Percentiles rank a stretch among this genome's conserved stretches.
Evolutionary conservation across 1,284 basidiomycete genomes (phyloP).

Genomic region (Mycena sp.): DNA sequence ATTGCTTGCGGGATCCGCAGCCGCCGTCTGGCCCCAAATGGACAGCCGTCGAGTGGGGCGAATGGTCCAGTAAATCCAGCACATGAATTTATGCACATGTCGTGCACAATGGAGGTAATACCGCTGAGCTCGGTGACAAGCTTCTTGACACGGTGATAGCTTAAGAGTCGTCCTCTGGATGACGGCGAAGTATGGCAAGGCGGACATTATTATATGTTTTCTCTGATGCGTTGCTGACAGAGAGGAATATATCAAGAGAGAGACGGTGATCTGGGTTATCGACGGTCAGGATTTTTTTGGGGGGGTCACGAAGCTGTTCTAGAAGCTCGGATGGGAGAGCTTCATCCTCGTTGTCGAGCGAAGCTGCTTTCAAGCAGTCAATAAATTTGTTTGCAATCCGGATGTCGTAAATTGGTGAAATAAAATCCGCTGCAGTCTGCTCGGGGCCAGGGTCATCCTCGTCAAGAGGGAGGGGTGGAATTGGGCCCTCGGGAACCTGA

Average conservation of each 20-base stretch:
- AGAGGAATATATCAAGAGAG: slow-evolving; percentile 39
- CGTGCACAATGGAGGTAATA: slow-evolving; percentile 31
- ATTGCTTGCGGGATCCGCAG: slow-evolving; percentile 20
- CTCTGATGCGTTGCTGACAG: slow-evolving; percentile 30
- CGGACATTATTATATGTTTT: no score
- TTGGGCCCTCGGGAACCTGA: no score
- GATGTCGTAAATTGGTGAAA: slow-evolving; percentile 2
- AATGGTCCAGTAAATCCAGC: slow-evolving; percentile 39
- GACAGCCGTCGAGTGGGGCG: slow-evolving; percentile 32
- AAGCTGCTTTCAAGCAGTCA: not conserved
- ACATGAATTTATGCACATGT: slow-evolving; percentile 46
- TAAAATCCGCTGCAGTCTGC: not conserved
- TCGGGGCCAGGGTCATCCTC: not conserved
- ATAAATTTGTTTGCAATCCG: slow-evolving; percentile 10
- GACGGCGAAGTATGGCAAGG: no score
- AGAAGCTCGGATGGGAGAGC: not conserved
- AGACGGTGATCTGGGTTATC: slow-evolving; percentile 20
- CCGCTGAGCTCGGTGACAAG: no score
- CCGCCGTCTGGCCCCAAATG: slow-evolving; percentile 36
- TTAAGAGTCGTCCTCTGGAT: no score
- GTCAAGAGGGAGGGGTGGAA: not conserved
- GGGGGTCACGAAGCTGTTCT: not conserved
- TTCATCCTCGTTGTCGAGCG: not conserved
- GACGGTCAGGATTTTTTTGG: not conserved
- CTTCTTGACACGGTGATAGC: no score